Percentiles rank a stretch among this genome's conserved stretches.
phyloP scores from a whole-genome alignment of 176 grass and related monocot species.

The Eremochloa ophiuroides region DNA sequence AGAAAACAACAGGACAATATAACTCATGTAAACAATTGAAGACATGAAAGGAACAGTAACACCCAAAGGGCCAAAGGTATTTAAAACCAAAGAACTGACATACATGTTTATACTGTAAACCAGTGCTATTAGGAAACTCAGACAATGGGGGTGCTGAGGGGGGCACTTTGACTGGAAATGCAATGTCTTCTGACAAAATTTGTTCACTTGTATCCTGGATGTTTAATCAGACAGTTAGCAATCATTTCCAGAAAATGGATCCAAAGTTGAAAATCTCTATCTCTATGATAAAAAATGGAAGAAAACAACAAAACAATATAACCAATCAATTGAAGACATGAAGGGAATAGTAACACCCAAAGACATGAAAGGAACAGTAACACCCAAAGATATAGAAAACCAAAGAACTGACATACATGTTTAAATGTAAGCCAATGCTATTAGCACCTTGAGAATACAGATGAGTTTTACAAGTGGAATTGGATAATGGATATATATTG shows the following conservation, averaged over 20 bases:
- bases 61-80: neutral
- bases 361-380: neutral
- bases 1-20: neutral
- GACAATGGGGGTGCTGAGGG: constrained; percentile 53
- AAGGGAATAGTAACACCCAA: constrained; percentile 15
- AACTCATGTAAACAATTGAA: constrained; percentile 10
- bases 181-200: constrained; percentile 18
- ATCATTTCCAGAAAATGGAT: constrained; percentile 4
- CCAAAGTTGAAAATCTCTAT: neutral
- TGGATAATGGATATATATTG: neutral
- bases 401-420: neutral
- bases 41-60: neutral
- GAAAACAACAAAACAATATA: neutral
- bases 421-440: neutral
- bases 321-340: neutral
- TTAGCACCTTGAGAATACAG: neutral
- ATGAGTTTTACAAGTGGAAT: neutral
- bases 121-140: too few relatives aligned
- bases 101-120: too few relatives aligned
- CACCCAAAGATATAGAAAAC: neutral
- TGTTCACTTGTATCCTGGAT: constrained; percentile 28
- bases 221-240: constrained; percentile 24
- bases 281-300: neutral
- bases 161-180: constrained; percentile 2
- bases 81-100: neutral